Percentiles rank a stretch among this genome's conserved stretches.
phyloP scores from a whole-genome alignment of 345 rosid genomes.

The Excoecaria agallocha region DNA sequence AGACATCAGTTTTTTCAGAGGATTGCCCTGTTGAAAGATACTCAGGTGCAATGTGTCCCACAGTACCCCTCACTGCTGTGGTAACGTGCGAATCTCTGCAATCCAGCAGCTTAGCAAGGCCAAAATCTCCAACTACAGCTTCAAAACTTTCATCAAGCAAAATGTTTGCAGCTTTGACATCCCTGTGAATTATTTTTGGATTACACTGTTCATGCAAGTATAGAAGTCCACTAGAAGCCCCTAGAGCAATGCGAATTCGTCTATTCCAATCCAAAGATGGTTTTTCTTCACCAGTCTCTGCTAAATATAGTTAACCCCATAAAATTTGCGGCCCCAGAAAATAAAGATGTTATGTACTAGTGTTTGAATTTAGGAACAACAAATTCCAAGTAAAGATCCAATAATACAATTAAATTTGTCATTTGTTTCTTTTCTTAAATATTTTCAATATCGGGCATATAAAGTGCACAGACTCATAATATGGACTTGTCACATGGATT shows the following conservation, averaged over 20 bases:
- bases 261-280: constrained; percentile 83
- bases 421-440: too few relatives aligned
- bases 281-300: constrained; percentile 55
- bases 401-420: not conserved
- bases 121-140: constrained; percentile 95
- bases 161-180: constrained; percentile 95
- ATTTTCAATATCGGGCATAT: not conserved
- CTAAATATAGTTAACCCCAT: constrained; percentile 4
- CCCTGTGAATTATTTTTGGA: constrained; percentile 92
- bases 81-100: constrained; percentile 86
- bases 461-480: not conserved
- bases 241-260: constrained; percentile 64
- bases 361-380: not conserved
- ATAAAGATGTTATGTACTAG: too few relatives aligned
- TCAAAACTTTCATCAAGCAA: constrained; percentile 87
- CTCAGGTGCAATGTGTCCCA: constrained; percentile 95
- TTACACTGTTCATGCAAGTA: constrained; percentile 95
- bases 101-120: constrained; percentile 86
- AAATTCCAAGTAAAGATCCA: not conserved
- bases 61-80: constrained; percentile 91
- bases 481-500: not conserved
- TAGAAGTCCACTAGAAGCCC: constrained; percentile 89
- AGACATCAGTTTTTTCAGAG: constrained; percentile 91
- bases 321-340: not conserved
- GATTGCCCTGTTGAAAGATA: constrained; percentile 98